These are phyloP conservation scores for Aspergillus candidus DNA, from an alignment of 2,329 filamentous ascomycete genomes.

Conservation along the genomic window DNA sequence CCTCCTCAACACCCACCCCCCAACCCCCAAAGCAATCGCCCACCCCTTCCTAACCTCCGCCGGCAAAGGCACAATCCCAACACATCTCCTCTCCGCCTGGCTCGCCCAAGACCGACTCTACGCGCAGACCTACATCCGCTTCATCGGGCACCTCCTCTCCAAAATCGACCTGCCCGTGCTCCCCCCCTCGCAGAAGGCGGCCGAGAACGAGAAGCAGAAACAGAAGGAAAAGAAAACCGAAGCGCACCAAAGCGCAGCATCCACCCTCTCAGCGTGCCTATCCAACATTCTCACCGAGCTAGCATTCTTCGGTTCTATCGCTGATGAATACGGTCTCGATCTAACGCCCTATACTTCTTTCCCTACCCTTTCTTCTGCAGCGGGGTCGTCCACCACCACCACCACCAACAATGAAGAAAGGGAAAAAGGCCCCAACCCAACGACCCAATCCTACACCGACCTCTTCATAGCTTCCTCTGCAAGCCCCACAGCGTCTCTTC, in stretches of 20 bases:
- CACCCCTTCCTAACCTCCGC: constrained; percentile 61
- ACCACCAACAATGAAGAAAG: neutral
- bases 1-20: constrained; percentile 47
- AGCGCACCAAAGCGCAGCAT: too few relatives aligned
- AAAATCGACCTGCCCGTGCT: constrained; percentile 50
- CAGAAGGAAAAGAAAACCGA: too few relatives aligned
- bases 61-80: constrained; percentile 56
- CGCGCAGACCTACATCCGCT: constrained; percentile 63
- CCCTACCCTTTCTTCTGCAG: too few relatives aligned
- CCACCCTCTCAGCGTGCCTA: too few relatives aligned
- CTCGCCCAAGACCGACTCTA: constrained; percentile 67
- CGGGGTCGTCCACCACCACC: too few relatives aligned
- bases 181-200: constrained; percentile 16
- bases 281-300: constrained; percentile 62
- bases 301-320: constrained; percentile 61
- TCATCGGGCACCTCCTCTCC: constrained; percentile 58
- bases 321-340: constrained; percentile 53
- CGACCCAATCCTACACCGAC: constrained; percentile 52
- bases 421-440: constrained; percentile 29
- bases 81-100: constrained; percentile 56
- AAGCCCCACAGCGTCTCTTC: constrained; percentile 45
- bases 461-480: constrained; percentile 52
- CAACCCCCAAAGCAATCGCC: constrained; percentile 55
- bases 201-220: too few relatives aligned
- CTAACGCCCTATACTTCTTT: constrained; percentile 34